These are phyloP conservation scores for Phytophthora capsici DNA, from an alignment of 352 stramenopile genomes.

Conservation along the genomic window DNA sequence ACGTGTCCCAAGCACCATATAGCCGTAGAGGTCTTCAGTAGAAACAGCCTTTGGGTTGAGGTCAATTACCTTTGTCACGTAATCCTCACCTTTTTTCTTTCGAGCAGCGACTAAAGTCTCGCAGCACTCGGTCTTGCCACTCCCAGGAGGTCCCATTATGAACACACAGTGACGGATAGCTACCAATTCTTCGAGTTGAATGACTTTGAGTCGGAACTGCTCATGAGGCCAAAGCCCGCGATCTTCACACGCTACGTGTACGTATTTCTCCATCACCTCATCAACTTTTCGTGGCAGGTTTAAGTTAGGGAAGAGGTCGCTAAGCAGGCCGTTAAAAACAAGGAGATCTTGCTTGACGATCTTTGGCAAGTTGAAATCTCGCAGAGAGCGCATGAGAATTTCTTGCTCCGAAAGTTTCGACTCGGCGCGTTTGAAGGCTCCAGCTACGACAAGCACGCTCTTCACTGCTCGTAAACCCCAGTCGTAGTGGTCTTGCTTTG, in stretches of 20 bases:
- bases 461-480: constrained; percentile 96
- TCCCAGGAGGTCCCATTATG: constrained; percentile 93
- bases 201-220: constrained; percentile 93
- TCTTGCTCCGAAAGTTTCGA: constrained; percentile 92
- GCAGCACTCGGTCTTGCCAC: constrained; percentile 95
- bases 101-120: constrained; percentile 88
- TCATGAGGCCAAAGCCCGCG: constrained; percentile 92
- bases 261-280: constrained; percentile 89
- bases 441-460: constrained; percentile 94
- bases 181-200: constrained; percentile 96
- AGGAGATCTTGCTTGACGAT: constrained; percentile 94
- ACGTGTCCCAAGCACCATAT: constrained; percentile 93
- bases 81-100: constrained; percentile 71
- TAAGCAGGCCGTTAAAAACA: constrained; percentile 94
- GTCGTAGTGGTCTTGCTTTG: constrained; percentile 96
- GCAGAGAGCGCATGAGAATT: constrained; percentile 94
- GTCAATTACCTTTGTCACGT: constrained; percentile 82
- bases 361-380: constrained; percentile 97
- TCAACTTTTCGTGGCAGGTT: constrained; percentile 91
- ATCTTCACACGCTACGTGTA: constrained; percentile 91
- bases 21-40: constrained; percentile 97
- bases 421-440: constrained; percentile 93
- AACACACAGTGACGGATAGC: constrained; percentile 96
- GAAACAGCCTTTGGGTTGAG: constrained; percentile 96
- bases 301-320: constrained; percentile 93